Evolutionary conservation across 768 basidiomycete species (phyloP), one percentile per base, ranked within the genome.

Genomic region (Auricularia heimuer): DNA sequence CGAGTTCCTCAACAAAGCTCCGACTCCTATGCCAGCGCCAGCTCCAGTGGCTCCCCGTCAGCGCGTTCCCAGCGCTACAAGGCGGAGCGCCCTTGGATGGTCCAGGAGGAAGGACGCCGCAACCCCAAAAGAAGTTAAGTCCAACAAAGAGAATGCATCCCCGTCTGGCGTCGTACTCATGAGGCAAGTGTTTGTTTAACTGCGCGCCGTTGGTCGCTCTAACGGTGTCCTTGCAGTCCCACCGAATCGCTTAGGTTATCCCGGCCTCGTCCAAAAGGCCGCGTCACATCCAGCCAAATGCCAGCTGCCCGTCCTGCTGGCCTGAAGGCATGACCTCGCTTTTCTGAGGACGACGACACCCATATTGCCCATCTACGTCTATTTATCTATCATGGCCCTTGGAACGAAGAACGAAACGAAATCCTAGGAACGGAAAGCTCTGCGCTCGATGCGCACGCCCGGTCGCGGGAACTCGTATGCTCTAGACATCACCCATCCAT

Each of bases 21-120:
- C 73, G 42, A 76, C 29, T 11, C 34, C 76, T 67, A 66, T 42
- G 39, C 39, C 65, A 66, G 18, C 71, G 29, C 21, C 47, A 11
- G 62, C 14, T 71, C 64, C 69, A 65, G 61, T 73, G 68, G 68
- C 70, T 3, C 61, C 75, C 4, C 82, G 85, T 10, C 80, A 85
- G 16, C 78, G 82, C 33, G 82, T 85, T 58, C 79, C 76, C 2
- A 85, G 85, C 0, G 79, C 76, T n/a, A 77, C 82, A 0, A 78
- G 86, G 12, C 79, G 86, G n/a, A 78, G 76, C 0, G 82, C 82
- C 0, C 77, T 84, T 1, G 88, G 88, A 1, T 85, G 82, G 85
- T 75, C 84, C 51, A 90, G 89, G 42, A 83, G 80, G 68, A 78
- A 7, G 39, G 39, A 29, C 2, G 29, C 39, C 39, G 39, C 75